phyloP scores from a whole-genome alignment of 2,329 filamentous ascomycete genomes.

The Fusarium cicatricum region DNA sequence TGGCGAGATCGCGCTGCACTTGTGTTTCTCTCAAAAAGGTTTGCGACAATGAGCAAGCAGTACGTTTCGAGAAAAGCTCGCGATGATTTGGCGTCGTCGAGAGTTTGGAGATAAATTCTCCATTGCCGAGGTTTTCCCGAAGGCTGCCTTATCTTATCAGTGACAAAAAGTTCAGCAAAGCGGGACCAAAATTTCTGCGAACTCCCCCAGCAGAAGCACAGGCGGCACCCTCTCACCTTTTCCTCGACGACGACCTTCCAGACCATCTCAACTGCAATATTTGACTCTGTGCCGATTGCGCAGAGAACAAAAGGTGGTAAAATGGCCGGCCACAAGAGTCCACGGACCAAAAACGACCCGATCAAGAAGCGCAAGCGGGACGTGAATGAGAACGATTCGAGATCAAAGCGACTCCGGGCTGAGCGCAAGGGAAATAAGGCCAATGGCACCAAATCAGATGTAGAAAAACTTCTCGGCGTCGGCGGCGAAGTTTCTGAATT shows the following conservation, averaged over 20 bases:
- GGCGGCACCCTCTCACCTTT: conserved; percentile 24
- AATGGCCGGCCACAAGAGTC: conserved; percentile 49
- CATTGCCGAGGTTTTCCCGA: conserved; percentile 44
- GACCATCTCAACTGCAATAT: conserved; percentile 30
- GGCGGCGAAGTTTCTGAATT: conserved; percentile 26
- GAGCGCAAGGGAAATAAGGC: conserved; percentile 43
- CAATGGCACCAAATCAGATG: conserved; percentile 36
- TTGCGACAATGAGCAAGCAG: conserved; percentile 36
- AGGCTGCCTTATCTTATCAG: conserved; percentile 51
- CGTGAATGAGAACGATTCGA: conserved; percentile 51
- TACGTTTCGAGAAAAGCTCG: conserved; percentile 31
- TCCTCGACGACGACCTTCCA: conserved; percentile 22
- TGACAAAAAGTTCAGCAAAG: conserved; percentile 49
- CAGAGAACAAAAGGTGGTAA: conserved; percentile 22
- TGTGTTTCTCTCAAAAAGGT: conserved; percentile 17
- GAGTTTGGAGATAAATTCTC: conserved; percentile 41
- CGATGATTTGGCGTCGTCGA: conserved; percentile 22
- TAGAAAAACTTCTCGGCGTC: conserved; percentile 2
- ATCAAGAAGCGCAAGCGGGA: conserved; percentile 60
- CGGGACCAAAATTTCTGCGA: conserved; percentile 53
- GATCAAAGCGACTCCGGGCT: conserved; percentile 52
- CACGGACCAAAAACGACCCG: conserved; percentile 47
- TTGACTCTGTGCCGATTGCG: conserved; percentile 13
- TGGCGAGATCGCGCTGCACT: conserved; percentile 22
- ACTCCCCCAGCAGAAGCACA: conserved; percentile 26